Evolutionary conservation across 1,284 basidiomycete genomes (phyloP), one percentile per base, ranked within the genome.

Genomic region (Irpex sp.): DNA sequence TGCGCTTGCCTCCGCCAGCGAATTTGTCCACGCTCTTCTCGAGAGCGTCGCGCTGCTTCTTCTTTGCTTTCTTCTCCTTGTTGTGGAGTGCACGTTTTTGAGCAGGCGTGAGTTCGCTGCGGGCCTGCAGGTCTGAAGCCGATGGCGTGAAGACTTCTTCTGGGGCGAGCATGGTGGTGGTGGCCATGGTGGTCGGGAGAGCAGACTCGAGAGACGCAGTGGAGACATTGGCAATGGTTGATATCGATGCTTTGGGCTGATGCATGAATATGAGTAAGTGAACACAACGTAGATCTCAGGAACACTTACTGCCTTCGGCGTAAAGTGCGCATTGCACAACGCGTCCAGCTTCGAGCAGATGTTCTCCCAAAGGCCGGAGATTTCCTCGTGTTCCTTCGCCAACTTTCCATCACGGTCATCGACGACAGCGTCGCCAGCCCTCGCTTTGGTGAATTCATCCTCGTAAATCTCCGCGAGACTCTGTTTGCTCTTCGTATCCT

Each of bases 391-490:
- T 75, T 97, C 94, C 72, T 93, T 91, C 70, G 83, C 81, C 33
- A 99, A 81, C 75, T 94, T 96, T 26, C 89, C 93, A 69, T 99
- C 96, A 1, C 94, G 83, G 67, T 95, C 91, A 2, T 78, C 78
- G 8, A 78, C 73, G 0, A 9, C 39, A 15, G 79, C 74, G 17
- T 82, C 86, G 60, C 79, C 85, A n/a, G 77, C 77, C 68, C 83
- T 83, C 19, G 85, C 83, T 1, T 87, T 86, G 57, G 89, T 81
- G 76, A 92, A 99, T 67, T 97, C 95, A 66, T 93, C 90, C 74
- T 98, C 97, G 77, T 99, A 99, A 63, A 98, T 93, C 77, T 99
- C 93, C 5, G 95, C 95, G 39, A 99, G 84, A 0, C 93, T 95
- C 75, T 95, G 92, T 13, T 86, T 81, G 5, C 92, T 94, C 74